Evolutionary conservation across 805 yeast genomes (phyloP).

Genomic region (Lipomyces lipofer): DNA sequence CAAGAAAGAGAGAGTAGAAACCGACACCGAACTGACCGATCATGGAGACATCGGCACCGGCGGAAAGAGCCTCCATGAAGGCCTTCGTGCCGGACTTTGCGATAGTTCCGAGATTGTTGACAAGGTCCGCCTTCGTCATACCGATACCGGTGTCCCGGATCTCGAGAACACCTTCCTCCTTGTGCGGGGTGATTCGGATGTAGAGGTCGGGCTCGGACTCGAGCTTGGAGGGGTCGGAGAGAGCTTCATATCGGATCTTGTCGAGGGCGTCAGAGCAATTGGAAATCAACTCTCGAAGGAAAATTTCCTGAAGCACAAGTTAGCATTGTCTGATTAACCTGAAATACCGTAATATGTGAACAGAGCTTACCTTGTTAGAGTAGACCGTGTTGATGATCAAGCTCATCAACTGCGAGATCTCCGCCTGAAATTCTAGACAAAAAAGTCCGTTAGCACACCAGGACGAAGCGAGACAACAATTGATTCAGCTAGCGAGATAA

Average conservation of each 20-base stretch:
- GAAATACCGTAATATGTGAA: background rate
- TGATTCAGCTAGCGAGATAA: background rate
- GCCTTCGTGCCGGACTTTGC: conserved; percentile 99
- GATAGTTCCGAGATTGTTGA: conserved; percentile 98
- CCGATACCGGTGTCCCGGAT: conserved; percentile 99
- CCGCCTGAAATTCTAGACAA: conserved; percentile 78
- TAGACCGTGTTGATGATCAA: conserved; percentile 99
- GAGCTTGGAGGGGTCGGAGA: conserved; percentile 85
- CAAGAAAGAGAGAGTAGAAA: conserved; percentile 98
- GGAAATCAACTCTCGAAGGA: conserved; percentile 97
- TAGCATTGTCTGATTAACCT: conserved; percentile 2
- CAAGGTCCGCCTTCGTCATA: conserved; percentile 99
- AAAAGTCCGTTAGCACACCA: conserved; percentile 5
- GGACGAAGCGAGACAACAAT: background rate
- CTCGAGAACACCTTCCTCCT: conserved; percentile 91
- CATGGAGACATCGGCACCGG: conserved; percentile 99
- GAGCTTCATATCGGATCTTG: conserved; percentile 95
- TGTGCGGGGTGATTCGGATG: conserved; percentile 96
- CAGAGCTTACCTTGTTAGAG: conserved; percentile 69
- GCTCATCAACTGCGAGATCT: conserved; percentile 99
- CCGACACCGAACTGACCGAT: conserved; percentile 99
- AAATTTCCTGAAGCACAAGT: conserved; percentile 59
- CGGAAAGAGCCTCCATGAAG: conserved; percentile 98
- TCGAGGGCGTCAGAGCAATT: conserved; percentile 99
- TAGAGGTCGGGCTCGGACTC: conserved; percentile 95